Percentiles rank a stretch among this genome's conserved stretches.
These are phyloP conservation scores for Sphagnum tenellum DNA, from an alignment of 225 moss, liverwort and hornwort genomes.

Conservation along the genomic window DNA sequence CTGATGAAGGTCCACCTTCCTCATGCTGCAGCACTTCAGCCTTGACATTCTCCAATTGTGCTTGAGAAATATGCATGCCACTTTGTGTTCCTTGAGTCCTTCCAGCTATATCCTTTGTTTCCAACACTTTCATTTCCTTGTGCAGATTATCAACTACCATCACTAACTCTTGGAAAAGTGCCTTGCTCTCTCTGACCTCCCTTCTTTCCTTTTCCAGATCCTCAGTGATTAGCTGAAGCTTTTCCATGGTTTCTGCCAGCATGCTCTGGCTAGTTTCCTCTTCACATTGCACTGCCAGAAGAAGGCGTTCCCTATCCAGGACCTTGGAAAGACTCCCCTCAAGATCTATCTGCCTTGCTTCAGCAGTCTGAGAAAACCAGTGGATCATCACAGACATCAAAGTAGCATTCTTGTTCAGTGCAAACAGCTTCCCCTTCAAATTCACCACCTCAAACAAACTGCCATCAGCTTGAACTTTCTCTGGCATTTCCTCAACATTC, in stretches of 20 bases:
- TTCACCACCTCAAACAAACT: conserved; percentile 8
- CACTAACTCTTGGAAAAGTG: conserved; percentile 13
- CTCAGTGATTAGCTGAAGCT: conserved; percentile 7
- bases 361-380: conserved; percentile 28
- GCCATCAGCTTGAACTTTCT: conserved; percentile 6
- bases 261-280: conserved; percentile 14
- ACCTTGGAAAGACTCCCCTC: conserved; percentile 5
- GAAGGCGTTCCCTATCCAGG: conserved; percentile 18
- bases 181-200: conserved; percentile 8
- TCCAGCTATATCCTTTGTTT: conserved; percentile 14
- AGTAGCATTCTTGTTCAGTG: conserved; percentile 28
- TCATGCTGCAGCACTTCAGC: conserved; percentile 1
- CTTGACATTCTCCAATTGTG: conserved; percentile 11
- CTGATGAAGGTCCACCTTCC: too few relatives aligned
- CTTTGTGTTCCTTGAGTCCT: not conserved
- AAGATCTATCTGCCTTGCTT: conserved; percentile 19
- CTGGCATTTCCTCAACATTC: conserved; percentile 5
- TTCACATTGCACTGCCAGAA: conserved; percentile 22
- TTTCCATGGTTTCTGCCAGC: conserved; percentile 17
- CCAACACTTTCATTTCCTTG: conserved; percentile 12
- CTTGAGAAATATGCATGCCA: too few relatives aligned
- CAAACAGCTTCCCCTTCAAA: conserved; percentile 16
- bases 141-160: conserved; percentile 24
- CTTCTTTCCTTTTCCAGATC: conserved; percentile 23
- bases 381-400: conserved; percentile 45